Evolutionary conservation across 164 flowering plant genomes (phyloP).

Genomic region (Nymphaea colorata): DNA sequence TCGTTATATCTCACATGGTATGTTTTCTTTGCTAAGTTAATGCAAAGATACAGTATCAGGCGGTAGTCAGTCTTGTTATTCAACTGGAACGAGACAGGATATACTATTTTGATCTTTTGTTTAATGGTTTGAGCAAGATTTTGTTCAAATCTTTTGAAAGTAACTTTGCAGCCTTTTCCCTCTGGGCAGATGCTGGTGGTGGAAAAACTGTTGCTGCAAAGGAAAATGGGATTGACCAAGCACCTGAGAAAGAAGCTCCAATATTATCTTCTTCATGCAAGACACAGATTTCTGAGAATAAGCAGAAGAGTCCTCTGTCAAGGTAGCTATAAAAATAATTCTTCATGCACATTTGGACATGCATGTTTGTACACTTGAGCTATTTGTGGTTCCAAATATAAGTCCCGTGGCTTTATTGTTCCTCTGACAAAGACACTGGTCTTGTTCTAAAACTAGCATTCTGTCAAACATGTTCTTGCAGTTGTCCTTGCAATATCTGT

Average conservation of each 20-base stretch:
- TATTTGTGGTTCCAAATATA: neutral
- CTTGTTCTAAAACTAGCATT: no score
- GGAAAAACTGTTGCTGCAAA: slow-evolving; percentile 31
- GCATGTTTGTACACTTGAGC: neutral
- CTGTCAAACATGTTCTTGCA: no score
- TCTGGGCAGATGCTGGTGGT: slow-evolving; percentile 50
- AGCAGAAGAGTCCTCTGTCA: slow-evolving; percentile 18
- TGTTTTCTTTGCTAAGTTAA: neutral
- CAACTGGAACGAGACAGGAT: neutral
- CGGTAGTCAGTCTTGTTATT: neutral
- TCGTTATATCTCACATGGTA: slow-evolving; percentile 51
- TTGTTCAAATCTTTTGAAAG: no score
- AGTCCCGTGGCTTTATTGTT: no score
- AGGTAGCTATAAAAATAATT: slow-evolving; percentile 18
- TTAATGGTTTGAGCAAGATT: no score
- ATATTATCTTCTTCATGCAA: slow-evolving; percentile 14
- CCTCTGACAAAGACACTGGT: no score
- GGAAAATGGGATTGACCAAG: slow-evolving; percentile 39
- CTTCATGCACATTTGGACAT: slow-evolving; percentile 1
- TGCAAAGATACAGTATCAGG: neutral
- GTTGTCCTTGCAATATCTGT: no score
- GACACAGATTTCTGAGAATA: slow-evolving; percentile 31
- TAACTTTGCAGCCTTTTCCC: neutral
- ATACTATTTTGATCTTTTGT: neutral
- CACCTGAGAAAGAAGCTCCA: slow-evolving; percentile 23